Evolutionary conservation across 2,329 filamentous ascomycete genomes (phyloP), one percentile per base, ranked within the genome.

Genomic region (Penicillium frequentans): DNA sequence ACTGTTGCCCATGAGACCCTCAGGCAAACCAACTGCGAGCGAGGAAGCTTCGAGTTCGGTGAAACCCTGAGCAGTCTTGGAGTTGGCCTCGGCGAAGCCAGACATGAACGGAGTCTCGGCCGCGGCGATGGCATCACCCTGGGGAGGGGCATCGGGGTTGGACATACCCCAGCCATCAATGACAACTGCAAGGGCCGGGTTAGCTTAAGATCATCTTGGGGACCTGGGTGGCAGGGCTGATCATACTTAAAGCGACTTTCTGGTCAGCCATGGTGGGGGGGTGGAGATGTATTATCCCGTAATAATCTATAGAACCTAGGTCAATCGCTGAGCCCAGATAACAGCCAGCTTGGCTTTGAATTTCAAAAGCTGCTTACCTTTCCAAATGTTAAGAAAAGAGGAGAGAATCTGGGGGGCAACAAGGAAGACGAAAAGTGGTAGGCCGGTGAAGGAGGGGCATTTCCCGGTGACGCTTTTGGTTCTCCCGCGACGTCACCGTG

Each of bases 91-190:
- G 55, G 80, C 80, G 75, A 99, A 93, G 59, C 86, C 86, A 77
- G 97, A 93, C 95, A 99, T 99, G 75, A 89, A 86, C 47, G 95
- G 95, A 56, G 95, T 98, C 65, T 96, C 84, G 67, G 93, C 95
- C 63, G 90, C 90, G 68, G 93, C 88, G 75, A 99, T 98, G 73
- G 95, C 95, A 81, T 99, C 93, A 77, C 95, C 93, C 77, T 96
- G 77, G 71, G 90, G 90, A 70, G 90, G 90, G 56, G 92, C 96
- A 57, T 87, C 80, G 65, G 89, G 88, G 63, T 86, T 86, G 69
- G 93, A 86, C 70, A 98, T 86, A 73, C 95, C 95, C 95, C 95
- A 99, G 73, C 95, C 95, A 81, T 99, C 95, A 83, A 99, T 99
- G 79, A 98, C 95, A 85, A 99, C 90, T 92, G 72, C 73, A 82